Evolutionary conservation across 2,329 filamentous ascomycete species (phyloP).

Genomic region (Cladosporium velox): DNA sequence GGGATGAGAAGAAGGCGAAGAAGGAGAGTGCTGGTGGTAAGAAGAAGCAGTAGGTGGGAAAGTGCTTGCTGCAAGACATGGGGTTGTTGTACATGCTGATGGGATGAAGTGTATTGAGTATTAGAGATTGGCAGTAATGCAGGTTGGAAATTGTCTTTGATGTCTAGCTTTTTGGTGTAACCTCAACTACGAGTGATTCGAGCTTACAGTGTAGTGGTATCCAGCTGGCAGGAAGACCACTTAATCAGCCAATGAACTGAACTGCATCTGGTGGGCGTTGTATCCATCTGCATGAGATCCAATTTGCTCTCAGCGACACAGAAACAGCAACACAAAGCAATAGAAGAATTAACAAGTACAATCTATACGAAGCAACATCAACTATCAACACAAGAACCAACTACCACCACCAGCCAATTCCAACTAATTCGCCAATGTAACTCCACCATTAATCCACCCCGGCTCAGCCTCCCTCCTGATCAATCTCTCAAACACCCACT

Average conservation of each 20-base stretch:
- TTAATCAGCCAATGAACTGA: no score
- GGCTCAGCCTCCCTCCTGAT: constrained; percentile 29
- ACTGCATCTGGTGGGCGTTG: no score
- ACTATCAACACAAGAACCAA: background rate
- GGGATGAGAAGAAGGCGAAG: constrained; percentile 50
- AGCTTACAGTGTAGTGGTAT: background rate
- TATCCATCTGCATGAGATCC: no score
- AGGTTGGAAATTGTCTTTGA: constrained; percentile 5
- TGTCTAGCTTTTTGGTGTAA: background rate
- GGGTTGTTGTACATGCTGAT: background rate
- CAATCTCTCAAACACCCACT: constrained; percentile 42
- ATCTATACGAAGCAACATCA: background rate
- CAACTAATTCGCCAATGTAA: constrained; percentile 34
- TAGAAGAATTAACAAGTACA: no score
- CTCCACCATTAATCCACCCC: constrained; percentile 37
- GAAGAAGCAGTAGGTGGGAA: constrained; percentile 33
- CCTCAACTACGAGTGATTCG: background rate
- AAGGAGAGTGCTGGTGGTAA: constrained; percentile 33
- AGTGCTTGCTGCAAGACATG: background rate
- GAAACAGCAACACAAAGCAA: no score
- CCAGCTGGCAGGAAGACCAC: background rate
- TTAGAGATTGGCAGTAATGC: constrained; percentile 6
- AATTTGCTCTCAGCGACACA: no score
- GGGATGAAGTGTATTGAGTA: background rate
- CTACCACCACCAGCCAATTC: background rate